Evolutionary conservation across 257 asterid genomes (phyloP).

Genomic region (Mentha longifolia): DNA sequence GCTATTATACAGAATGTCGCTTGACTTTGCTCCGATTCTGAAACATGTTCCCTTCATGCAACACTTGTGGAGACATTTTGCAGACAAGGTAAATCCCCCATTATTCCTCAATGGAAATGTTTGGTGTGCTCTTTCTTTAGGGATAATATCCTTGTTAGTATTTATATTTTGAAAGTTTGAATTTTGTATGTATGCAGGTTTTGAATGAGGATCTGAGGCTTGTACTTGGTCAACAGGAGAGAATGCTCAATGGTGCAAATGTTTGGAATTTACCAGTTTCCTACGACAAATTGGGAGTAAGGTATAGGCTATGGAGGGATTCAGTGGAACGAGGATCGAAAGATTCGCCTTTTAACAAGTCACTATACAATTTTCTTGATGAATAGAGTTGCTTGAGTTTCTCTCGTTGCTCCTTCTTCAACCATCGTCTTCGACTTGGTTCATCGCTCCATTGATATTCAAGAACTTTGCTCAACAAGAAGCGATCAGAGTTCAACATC

Average conservation of each 20-base stretch:
- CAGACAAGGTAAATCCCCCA: slow-evolving; percentile 63
- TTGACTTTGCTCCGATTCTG: slow-evolving; percentile 90
- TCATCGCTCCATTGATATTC: background rate
- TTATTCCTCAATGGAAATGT: too few relatives aligned
- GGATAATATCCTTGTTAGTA: too few relatives aligned
- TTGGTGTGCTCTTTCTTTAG: too few relatives aligned
- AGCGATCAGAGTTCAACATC: slow-evolving; percentile 33
- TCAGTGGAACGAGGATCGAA: slow-evolving; percentile 61
- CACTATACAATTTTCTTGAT: slow-evolving; percentile 34
- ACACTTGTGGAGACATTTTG: slow-evolving; percentile 86
- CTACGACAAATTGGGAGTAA: slow-evolving; percentile 83
- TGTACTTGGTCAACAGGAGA: slow-evolving; percentile 80
- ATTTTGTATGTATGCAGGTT: slow-evolving; percentile 47
- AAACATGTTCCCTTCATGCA: slow-evolving; percentile 85
- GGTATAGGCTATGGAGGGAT: slow-evolving; percentile 85
- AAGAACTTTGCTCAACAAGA: slow-evolving; percentile 16
- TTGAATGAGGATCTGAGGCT: slow-evolving; percentile 85
- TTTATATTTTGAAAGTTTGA: background rate
- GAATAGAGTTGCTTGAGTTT: slow-evolving; percentile 9
- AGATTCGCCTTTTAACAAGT: slow-evolving; percentile 42
- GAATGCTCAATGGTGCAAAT: slow-evolving; percentile 77
- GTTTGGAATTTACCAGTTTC: slow-evolving; percentile 82
- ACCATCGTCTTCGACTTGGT: slow-evolving; percentile 25
- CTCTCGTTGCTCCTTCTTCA: slow-evolving; percentile 23
- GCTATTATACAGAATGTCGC: slow-evolving; percentile 91